These are phyloP conservation scores for Fistulifera solaris DNA, from an alignment of 108 stramenopile species.

Conservation along the genomic window DNA sequence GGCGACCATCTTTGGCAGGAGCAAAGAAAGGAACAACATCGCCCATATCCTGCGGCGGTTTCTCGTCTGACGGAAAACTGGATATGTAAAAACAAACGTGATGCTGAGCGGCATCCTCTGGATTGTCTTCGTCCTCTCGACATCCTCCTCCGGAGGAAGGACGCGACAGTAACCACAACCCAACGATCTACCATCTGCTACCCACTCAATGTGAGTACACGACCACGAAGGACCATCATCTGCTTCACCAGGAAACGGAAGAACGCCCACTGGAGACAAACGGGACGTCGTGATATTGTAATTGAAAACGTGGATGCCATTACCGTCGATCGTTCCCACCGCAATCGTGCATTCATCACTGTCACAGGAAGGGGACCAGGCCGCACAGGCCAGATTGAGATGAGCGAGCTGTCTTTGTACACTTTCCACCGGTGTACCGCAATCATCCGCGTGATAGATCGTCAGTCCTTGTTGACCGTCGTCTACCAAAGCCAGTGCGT, in stretches of 20 bases:
- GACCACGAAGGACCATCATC: constrained; percentile 10
- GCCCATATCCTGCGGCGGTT: constrained; percentile 36
- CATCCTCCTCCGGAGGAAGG: constrained; percentile 40
- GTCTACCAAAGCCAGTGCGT: constrained; percentile 28
- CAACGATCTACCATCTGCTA: constrained; percentile 16
- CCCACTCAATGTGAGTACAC: constrained; percentile 64
- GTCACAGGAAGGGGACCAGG: constrained; percentile 3
- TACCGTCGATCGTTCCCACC: constrained; percentile 11
- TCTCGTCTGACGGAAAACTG: constrained; percentile 17
- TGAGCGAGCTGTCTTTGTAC: background rate
- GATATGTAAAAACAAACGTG: constrained; percentile 11
- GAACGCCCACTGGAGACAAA: background rate
- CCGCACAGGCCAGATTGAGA: background rate
- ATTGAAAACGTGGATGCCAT: constrained; percentile 9
- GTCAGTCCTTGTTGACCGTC: constrained; percentile 8
- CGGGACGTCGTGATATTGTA: background rate
- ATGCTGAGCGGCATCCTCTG: constrained; percentile 32
- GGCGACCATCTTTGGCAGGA: constrained; percentile 62
- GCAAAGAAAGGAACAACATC: constrained; percentile 82
- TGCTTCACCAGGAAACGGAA: constrained; percentile 13
- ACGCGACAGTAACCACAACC: constrained; percentile 54
- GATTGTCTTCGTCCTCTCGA: constrained; percentile 41
- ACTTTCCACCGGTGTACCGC: background rate
- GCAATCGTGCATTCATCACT: background rate
- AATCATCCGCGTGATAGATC: constrained; percentile 20